Percentiles rank a stretch among this genome's conserved stretches.
These are phyloP conservation scores for Fusarium neocosmosporiellum DNA, from an alignment of 2,329 filamentous ascomycete genomes.

Conservation along the genomic window DNA sequence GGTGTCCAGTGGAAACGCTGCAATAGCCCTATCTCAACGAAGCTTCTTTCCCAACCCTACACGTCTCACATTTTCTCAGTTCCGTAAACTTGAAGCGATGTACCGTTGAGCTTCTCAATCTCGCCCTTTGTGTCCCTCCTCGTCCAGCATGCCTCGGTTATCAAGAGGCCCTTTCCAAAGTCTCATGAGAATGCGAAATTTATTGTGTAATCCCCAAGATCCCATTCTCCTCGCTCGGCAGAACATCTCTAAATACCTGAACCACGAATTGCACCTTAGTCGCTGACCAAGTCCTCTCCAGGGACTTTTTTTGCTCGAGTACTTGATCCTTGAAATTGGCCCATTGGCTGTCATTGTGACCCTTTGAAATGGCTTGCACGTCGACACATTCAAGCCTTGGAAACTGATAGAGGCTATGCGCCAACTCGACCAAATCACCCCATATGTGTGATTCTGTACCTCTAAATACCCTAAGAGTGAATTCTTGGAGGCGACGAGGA, in stretches of 20 bases:
- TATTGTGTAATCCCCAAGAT: not conserved
- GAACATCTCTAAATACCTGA: not conserved
- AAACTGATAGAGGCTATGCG: not conserved
- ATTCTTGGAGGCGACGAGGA: not conserved
- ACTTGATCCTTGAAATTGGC: not conserved
- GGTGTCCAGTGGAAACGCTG: not conserved
- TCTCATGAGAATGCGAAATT: not conserved
- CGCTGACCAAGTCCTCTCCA: not conserved
- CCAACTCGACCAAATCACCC: not conserved
- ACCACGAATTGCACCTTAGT: not conserved
- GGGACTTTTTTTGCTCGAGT: not conserved
- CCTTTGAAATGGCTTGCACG: not conserved
- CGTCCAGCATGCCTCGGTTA: too few species aligned
- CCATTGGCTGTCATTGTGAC: not conserved
- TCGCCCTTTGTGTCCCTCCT: too few species aligned
- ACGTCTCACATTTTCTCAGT: too few species aligned
- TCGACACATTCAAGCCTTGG: not conserved
- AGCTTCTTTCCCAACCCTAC: too few species aligned
- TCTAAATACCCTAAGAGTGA: not conserved
- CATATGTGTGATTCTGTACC: slow-evolving; percentile 1
- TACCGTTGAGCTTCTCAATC: too few species aligned
- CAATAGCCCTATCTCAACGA: not conserved
- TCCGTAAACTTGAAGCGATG: too few species aligned
- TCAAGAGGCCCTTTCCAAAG: not conserved
- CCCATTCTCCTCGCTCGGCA: not conserved